Conservation (phyloP, 2,329 filamentous ascomycete genomes). For the Aspergillus terreus region DNA sequence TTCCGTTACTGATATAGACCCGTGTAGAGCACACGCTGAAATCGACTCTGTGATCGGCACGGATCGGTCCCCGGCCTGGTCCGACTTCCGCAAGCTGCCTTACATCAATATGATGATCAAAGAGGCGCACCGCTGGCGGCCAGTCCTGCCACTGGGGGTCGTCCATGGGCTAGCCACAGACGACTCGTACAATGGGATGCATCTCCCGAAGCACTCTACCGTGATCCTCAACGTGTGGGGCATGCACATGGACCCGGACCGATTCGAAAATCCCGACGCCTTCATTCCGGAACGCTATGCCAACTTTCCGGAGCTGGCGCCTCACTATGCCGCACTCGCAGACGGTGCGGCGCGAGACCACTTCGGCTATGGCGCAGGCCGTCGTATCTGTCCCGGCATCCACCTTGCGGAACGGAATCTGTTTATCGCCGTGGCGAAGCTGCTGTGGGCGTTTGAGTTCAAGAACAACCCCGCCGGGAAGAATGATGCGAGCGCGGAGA, state of each 20-base stretch:
- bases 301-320: conserved; percentile 27
- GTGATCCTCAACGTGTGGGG: conserved; percentile 50
- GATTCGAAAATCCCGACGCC: conserved; percentile 21
- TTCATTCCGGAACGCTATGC: conserved; percentile 30
- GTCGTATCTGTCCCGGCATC: conserved; percentile 30
- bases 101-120: conserved; percentile 53
- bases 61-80: conserved; percentile 46
- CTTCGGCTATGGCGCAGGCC: conserved; percentile 21
- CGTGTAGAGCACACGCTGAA: conserved; percentile 39
- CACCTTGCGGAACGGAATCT: conserved; percentile 32
- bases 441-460: conserved; percentile 30
- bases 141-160: conserved; percentile 21
- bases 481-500: background rate
- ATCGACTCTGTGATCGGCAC: conserved; percentile 49
- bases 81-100: conserved; percentile 19
- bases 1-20: background rate
- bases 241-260: conserved; percentile 31
- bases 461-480: background rate
- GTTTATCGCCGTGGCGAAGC: conserved; percentile 23
- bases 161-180: conserved; percentile 27
- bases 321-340: conserved; percentile 32
- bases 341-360: conserved; percentile 35
- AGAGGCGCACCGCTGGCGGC: conserved; percentile 56
- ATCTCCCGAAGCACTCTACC: conserved; percentile 44
- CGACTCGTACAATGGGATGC: conserved; percentile 40